A percentile compares a stretch with the other conserved stretches of the same genome.
These are phyloP conservation scores for Solanum lycopersicoides DNA, from an alignment of 257 asterid genomes.

Conservation along the genomic window DNA sequence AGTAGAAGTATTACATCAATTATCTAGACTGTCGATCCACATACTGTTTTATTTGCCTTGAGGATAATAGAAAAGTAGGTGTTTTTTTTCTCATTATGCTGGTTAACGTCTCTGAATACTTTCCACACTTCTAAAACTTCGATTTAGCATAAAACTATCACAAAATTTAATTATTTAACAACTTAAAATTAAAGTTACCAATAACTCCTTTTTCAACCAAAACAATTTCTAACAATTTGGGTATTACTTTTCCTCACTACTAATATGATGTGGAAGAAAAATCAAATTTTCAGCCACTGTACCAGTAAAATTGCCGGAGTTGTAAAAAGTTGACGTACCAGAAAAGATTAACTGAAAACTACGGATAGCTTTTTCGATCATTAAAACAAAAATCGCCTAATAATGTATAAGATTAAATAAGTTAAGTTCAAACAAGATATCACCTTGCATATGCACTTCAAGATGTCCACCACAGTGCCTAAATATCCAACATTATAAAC, in stretches of 20 bases:
- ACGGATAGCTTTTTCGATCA: not conserved
- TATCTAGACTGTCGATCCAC: not conserved
- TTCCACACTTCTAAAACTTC: not conserved
- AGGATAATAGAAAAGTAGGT: not conserved
- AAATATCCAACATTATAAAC: slow-evolving; percentile 79
- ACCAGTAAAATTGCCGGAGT: not conserved
- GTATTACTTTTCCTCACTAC: not conserved
- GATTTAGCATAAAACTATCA: not conserved
- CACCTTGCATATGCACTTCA: slow-evolving; percentile 99
- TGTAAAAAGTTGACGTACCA: not conserved
- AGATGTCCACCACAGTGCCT: slow-evolving; percentile 46
- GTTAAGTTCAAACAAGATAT: not conserved
- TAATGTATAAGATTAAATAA: not conserved
- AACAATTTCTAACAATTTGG: not conserved
- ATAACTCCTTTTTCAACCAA: not conserved
- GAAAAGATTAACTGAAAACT: not conserved
- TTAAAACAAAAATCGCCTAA: not conserved
- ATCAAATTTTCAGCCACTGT: not conserved
- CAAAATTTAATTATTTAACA: not conserved
- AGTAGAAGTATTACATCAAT: not conserved
- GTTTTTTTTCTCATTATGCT: not conserved
- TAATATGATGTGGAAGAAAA: not conserved
- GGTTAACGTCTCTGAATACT: not conserved
- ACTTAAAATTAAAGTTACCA: not conserved
- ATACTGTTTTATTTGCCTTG: not conserved